These are phyloP conservation scores for Lasiodiplodia hormozganensis DNA, from an alignment of 2,329 filamentous ascomycete genomes.

Conservation along the genomic window DNA sequence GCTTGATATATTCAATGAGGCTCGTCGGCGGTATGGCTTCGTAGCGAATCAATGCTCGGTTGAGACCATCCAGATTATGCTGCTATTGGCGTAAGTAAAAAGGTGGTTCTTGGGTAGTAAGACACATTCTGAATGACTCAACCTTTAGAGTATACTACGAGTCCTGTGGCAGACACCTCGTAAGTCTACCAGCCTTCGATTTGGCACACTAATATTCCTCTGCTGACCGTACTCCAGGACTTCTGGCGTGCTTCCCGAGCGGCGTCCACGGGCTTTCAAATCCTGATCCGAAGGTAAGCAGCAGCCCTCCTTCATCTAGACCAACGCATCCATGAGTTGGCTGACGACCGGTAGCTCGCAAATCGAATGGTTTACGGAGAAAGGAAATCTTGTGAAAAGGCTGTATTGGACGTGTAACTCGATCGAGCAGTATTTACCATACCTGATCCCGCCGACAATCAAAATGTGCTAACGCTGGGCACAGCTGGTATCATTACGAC, in stretches of 20 bases:
- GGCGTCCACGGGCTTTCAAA: conserved; percentile 65
- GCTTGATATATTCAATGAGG: conserved; percentile 67
- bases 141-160: conserved; percentile 56
- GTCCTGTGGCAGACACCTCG: conserved; percentile 59
- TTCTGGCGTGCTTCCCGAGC: conserved; percentile 65
- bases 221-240: conserved; percentile 52
- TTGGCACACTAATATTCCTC: not conserved
- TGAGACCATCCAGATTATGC: conserved; percentile 65
- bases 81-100: conserved; percentile 60
- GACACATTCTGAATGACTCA: not conserved
- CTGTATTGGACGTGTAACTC: conserved; percentile 65
- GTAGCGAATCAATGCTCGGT: conserved; percentile 61
- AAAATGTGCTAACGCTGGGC: conserved; percentile 22
- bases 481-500: conserved; percentile 63
- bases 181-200: conserved; percentile 39
- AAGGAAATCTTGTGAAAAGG: conserved; percentile 61
- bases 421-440: conserved; percentile 56
- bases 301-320: not conserved
- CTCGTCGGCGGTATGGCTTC: conserved; percentile 65
- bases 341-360: conserved; percentile 34
- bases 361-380: conserved; percentile 55
- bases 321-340: conserved; percentile 30
- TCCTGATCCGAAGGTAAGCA: conserved; percentile 61
- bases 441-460: too few relatives aligned
- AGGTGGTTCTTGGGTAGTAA: not conserved